These are phyloP conservation scores for Cyberlindnera maclurae DNA, from an alignment of 805 yeast species.

Conservation along the genomic window DNA sequence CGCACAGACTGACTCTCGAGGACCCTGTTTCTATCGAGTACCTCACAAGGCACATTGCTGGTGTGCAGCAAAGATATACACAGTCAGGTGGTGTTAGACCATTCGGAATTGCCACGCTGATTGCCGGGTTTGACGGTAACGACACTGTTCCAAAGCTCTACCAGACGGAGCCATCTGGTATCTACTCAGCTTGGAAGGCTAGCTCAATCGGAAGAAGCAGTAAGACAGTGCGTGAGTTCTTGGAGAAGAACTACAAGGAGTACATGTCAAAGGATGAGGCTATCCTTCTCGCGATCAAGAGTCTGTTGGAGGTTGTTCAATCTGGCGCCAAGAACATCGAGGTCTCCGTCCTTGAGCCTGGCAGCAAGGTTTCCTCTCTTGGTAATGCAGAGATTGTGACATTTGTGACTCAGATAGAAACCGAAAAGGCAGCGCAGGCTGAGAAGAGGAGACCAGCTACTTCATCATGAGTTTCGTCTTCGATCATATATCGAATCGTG, in stretches of 20 bases:
- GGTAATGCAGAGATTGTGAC: slow-evolving; percentile 11
- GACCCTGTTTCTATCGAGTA: slow-evolving; percentile 91
- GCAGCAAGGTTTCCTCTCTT: slow-evolving; percentile 15
- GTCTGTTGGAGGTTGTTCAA: slow-evolving; percentile 92
- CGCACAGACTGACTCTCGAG: slow-evolving; percentile 87
- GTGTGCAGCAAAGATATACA: slow-evolving; percentile 93
- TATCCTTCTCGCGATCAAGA: slow-evolving; percentile 73
- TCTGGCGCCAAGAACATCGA: slow-evolving; percentile 97
- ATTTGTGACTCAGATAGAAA: slow-evolving; percentile 11
- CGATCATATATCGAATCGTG: too few relatives aligned
- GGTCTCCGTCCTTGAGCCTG: slow-evolving; percentile 78
- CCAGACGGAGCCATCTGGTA: slow-evolving; percentile 97
- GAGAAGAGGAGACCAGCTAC: slow-evolving; percentile 13
- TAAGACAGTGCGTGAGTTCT: slow-evolving; percentile 90
- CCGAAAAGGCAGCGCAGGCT: slow-evolving; percentile 14
- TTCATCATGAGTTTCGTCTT: slow-evolving; percentile 1
- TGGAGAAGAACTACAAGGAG: slow-evolving; percentile 76
- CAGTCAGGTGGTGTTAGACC: slow-evolving; percentile 99
- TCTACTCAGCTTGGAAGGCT: slow-evolving; percentile 96
- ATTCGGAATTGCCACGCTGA: slow-evolving; percentile 89
- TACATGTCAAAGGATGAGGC: slow-evolving; percentile 64
- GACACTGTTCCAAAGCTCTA: slow-evolving; percentile 76
- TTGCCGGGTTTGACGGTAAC: slow-evolving; percentile 91
- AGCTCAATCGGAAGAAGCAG: slow-evolving; percentile 93
- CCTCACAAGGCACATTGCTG: slow-evolving; percentile 92